phyloP scores from a whole-genome alignment of 257 asterid species.

The Rubia yunnanensis region DNA sequence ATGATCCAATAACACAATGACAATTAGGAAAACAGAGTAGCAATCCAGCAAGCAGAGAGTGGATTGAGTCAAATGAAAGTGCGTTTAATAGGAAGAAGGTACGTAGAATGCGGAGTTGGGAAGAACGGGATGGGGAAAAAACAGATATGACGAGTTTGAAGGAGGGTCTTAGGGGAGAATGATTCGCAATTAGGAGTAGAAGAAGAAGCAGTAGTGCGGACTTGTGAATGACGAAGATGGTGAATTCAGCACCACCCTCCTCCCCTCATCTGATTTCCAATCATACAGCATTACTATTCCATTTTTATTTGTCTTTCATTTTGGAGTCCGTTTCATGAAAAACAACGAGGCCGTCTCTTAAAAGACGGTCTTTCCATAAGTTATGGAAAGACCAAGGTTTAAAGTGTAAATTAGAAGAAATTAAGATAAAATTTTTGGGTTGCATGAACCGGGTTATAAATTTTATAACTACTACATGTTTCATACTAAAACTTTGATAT shows the following conservation, averaged over 20 bases:
- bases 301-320: too few species aligned
- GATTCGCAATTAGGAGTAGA: not conserved
- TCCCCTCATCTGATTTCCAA: not conserved
- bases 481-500: too few species aligned
- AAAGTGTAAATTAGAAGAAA: too few species aligned
- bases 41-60: not conserved
- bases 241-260: slow-evolving; percentile 1
- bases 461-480: too few species aligned
- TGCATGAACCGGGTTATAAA: too few species aligned
- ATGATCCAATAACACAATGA: not conserved
- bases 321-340: too few species aligned
- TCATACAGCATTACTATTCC: not conserved
- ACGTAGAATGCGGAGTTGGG: not conserved
- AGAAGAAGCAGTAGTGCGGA: not conserved
- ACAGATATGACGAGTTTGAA: not conserved
- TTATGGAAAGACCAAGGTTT: too few species aligned
- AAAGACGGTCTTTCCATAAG: too few species aligned
- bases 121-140: not conserved
- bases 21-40: not conserved
- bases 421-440: too few species aligned
- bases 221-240: not conserved
- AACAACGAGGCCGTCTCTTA: too few species aligned
- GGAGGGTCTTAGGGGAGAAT: not conserved
- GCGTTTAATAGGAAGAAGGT: not conserved
- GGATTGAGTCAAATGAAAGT: not conserved